These are phyloP conservation scores for Thermothelomyces thermophilus DNA, from an alignment of 2,329 filamentous ascomycete genomes.

Conservation along the genomic window DNA sequence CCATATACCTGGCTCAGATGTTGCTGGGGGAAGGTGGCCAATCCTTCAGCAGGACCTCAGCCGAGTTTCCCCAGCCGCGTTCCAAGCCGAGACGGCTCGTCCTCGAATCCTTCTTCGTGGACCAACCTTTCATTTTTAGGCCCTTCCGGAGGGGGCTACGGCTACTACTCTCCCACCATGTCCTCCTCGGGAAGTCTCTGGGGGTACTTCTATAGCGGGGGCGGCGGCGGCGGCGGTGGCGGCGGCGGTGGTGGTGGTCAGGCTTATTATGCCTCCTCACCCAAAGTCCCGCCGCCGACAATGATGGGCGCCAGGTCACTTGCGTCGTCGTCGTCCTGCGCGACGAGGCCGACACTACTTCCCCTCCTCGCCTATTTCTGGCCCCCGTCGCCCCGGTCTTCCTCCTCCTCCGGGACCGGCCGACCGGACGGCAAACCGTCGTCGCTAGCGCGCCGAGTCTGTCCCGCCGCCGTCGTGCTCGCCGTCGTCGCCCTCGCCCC, in stretches of 20 bases:
- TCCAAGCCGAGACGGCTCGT: constrained; percentile 3
- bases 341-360: background rate
- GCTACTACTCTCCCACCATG: background rate
- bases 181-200: background rate
- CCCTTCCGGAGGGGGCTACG: background rate
- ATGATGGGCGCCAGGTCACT: too few relatives aligned
- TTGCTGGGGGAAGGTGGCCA: constrained; percentile 23
- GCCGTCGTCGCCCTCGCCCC: background rate
- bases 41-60: constrained; percentile 3
- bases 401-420: too few relatives aligned
- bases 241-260: background rate
- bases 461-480: background rate
- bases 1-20: constrained; percentile 20
- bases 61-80: constrained; percentile 5
- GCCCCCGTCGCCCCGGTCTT: too few relatives aligned
- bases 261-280: background rate
- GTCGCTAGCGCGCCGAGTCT: too few relatives aligned
- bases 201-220: background rate
- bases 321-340: background rate
- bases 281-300: background rate
- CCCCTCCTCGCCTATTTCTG: too few relatives aligned
- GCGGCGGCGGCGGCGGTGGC: too few relatives aligned
- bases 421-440: too few relatives aligned
- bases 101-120: background rate
- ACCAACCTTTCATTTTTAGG: background rate